Evolutionary conservation across 1,284 basidiomycete species (phyloP).

Genomic region (Ustilago loliicola): DNA sequence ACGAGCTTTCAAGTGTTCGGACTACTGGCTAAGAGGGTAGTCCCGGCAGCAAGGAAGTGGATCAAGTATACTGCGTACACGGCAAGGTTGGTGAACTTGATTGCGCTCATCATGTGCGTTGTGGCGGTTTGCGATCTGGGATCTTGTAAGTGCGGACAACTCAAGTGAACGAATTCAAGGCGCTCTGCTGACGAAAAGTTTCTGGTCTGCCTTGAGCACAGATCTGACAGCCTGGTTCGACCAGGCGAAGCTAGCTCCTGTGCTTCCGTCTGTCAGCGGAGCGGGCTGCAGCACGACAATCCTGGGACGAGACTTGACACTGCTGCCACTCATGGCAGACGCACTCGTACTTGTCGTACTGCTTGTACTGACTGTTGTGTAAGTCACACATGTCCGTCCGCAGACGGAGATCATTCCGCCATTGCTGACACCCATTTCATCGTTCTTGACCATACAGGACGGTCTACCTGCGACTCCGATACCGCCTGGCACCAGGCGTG

Average conservation of each 20-base stretch:
- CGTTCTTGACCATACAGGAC: not conserved
- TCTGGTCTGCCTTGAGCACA: not conserved
- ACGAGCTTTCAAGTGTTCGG: constrained; percentile 42
- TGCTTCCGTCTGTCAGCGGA: not conserved
- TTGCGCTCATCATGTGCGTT: constrained; percentile 34
- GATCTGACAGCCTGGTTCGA: constrained; percentile 24
- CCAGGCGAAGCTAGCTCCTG: constrained; percentile 13
- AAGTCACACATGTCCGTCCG: not conserved
- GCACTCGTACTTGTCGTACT: constrained; percentile 24
- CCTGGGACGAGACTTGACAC: constrained; percentile 30
- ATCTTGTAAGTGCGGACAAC: constrained; percentile 27
- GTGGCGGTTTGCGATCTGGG: constrained; percentile 28
- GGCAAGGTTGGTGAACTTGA: constrained; percentile 24
- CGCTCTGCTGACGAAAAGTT: not conserved
- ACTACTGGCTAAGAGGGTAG: constrained; percentile 27
- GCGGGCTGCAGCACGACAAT: constrained; percentile 21
- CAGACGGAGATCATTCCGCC: no score
- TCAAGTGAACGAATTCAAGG: not conserved
- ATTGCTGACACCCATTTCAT: not conserved
- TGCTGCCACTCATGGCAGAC: constrained; percentile 40
- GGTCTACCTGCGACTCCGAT: constrained; percentile 22
- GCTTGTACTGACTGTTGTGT: constrained; percentile 29
- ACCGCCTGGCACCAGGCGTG: constrained; percentile 16
- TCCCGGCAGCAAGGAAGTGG: constrained; percentile 19
- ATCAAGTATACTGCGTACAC: constrained; percentile 22